A percentile compares a stretch with the other conserved stretches of the same genome.
Conservation (phyloP, 1,284 basidiomycete genomes). For the Hemileia vastatrix region DNA sequence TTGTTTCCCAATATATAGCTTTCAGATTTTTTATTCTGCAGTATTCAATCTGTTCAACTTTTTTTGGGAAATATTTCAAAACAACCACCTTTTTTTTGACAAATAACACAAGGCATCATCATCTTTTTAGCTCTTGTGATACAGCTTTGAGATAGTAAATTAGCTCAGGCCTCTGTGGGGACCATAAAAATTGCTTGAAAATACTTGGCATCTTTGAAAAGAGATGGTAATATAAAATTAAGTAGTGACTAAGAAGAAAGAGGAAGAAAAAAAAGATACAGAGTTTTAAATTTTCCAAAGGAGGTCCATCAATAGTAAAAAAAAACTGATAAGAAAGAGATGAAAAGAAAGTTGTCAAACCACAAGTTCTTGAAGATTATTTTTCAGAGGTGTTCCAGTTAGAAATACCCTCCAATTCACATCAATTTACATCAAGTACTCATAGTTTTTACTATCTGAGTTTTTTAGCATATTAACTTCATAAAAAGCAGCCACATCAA, state of each 20-base stretch:
- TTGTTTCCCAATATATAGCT: constrained; percentile 72
- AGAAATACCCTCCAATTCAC: constrained; percentile 83
- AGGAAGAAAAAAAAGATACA: not conserved
- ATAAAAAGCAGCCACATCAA: constrained; percentile 83
- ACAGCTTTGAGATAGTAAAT: constrained; percentile 75
- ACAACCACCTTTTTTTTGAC: constrained; percentile 91
- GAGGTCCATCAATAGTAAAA: constrained; percentile 16
- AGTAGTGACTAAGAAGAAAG: constrained; percentile 66
- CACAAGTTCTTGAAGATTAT: constrained; percentile 80
- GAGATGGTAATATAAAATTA: constrained; percentile 91
- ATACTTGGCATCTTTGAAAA: constrained; percentile 64
- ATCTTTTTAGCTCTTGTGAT: constrained; percentile 93
- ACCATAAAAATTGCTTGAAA: constrained; percentile 95
- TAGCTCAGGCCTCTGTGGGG: constrained; percentile 73
- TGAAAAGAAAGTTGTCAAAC: constrained; percentile 56
- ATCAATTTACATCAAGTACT: constrained; percentile 70
- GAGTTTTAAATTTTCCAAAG: not conserved
- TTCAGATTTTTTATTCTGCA: constrained; percentile 80
- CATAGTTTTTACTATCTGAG: constrained; percentile 88
- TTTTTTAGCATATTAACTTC: constrained; percentile 97
- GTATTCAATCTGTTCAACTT: constrained; percentile 83
- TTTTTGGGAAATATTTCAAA: constrained; percentile 79
- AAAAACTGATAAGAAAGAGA: constrained; percentile 1
- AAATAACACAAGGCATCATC: constrained; percentile 97
- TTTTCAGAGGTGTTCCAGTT: constrained; percentile 86